Evolutionary conservation across 352 stramenopile species (phyloP), one percentile per base, ranked within the genome.

Genomic region (Phytophthora syringae): DNA sequence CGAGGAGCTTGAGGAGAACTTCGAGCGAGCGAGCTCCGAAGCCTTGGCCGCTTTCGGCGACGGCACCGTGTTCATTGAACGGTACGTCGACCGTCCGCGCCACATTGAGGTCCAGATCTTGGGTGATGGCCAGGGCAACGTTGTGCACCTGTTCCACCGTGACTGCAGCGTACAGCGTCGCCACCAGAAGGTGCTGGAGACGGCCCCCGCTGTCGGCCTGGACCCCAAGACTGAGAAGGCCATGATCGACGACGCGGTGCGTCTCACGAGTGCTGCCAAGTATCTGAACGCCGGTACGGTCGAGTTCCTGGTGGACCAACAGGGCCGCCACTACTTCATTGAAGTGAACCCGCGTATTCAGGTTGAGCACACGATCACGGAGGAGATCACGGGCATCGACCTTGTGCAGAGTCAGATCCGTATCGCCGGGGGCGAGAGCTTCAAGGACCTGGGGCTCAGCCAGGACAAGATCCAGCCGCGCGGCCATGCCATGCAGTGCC

Each of bases 281-380:
- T 99, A 99, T 77, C 74, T 95, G 25, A 98, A 98, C 77, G 97
- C 97, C 12, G 97, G 97, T 56, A 99, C 97, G 9, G 96, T 99
- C 22, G 98, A 99, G 83, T 99, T 99, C 70, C 82, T 99, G 2
- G 86, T 99, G 51, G 97, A 99, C 75, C 88, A 98, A 70, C 42
- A 89, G 69, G 70, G 81, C 18, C 80, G 84, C 34, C 88, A 97
- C 80, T 98, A 98, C 83, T 99, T 99, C 72, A 99, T 99, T 60
- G 98, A 99, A 86, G 96, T 99, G 61, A 99, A 99, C 79, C 97
- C 98, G 15, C 93, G 98, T 52, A 92, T 99, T 48, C 98, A 99
- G 77, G 96, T 98, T 5, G 91, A 97, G 71, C 90, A 97, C 76
- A 95, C 90, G 52, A 93, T 98, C 74, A 97, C 91, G 25, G 91